Evolutionary conservation across 192 early-diverging fungal species (phyloP), one percentile per base, ranked within the genome.

Genomic region (Umbelopsis sp.): DNA sequence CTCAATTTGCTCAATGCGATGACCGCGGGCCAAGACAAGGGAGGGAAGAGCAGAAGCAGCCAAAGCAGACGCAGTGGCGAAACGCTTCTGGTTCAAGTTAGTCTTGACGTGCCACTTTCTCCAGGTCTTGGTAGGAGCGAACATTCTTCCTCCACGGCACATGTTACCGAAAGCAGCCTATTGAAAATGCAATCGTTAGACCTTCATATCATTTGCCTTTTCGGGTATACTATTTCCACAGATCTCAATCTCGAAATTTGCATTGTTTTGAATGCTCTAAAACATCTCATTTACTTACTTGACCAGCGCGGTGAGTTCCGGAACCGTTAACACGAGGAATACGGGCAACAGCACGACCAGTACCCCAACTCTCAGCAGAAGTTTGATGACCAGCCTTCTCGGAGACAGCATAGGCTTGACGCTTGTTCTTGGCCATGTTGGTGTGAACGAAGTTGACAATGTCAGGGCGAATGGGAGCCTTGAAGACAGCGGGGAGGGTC

Each of bases 101-200:
- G 93, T 95, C 90, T 97, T 97, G 75, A 98, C 87, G 90, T 98
- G 96, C 96, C 97, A 99, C 90, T 97, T 97, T 87, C 96, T 90
- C 95, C 95, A 98, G 85, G 92, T 91, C 91, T 99, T 99, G 89
- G 94, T 99, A 62, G 97, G 97, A 72, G 97, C 96, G 80, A 97
- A 99, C 97, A 99, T 99, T 73, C 96, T 92, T 84, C 97, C 96
- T 77, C 95, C 95, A 85, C 96, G 94, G 85, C 94, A 97, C 97
- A 97, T 98, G 92, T 99, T 99, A 81, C 97, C 96, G 88, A 98
- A 99, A 80, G 96, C 96, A 75, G 94, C 95, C 38, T 41, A 41
- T 41, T 6, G 36, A 38, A 38, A 38, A 38, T 41, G 5, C 38
- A 41, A 11, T 41, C 38, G 38, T 41, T 41, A 41, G 12, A n/a